A percentile compares a stretch with the other conserved stretches of the same genome.
These are phyloP conservation scores for Chrysochromulina tobinii DNA, from an alignment of 78 protist species.

Conservation along the genomic window DNA sequence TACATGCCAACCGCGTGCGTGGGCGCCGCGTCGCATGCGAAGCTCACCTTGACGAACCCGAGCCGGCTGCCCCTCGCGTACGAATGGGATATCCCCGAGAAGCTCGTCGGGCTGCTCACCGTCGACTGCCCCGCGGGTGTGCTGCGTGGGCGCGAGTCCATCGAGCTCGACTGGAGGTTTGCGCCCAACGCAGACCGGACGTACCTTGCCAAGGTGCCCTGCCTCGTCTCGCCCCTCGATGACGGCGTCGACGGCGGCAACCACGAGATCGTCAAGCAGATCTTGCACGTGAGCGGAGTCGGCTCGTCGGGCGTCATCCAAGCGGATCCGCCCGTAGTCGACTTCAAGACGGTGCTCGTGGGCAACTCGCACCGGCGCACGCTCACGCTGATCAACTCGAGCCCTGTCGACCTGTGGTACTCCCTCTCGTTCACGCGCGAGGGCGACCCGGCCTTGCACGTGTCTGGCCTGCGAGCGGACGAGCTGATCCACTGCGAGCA, in stretches of 20 bases:
- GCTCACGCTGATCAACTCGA: neutral
- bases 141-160: neutral
- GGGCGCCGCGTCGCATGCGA: neutral
- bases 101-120: neutral
- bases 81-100: neutral
- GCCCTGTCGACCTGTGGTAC: neutral
- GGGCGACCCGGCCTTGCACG: neutral
- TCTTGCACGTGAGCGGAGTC: neutral
- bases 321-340: neutral
- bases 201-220: neutral
- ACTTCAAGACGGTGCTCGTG: neutral
- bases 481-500: neutral
- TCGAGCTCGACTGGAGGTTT: neutral
- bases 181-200: neutral
- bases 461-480: neutral
- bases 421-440: neutral
- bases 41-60: constrained; percentile 4
- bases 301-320: neutral
- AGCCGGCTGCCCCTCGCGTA: constrained; percentile 19
- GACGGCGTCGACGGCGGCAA: neutral
- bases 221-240: neutral
- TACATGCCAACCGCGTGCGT: constrained; percentile 33
- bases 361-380: neutral
- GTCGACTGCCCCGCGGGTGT: constrained; percentile 24
- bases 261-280: neutral